Percentiles rank a stretch among this genome's conserved stretches.
phyloP scores from a whole-genome alignment of 1,284 basidiomycete species.

The Irpex rosettiformis region DNA sequence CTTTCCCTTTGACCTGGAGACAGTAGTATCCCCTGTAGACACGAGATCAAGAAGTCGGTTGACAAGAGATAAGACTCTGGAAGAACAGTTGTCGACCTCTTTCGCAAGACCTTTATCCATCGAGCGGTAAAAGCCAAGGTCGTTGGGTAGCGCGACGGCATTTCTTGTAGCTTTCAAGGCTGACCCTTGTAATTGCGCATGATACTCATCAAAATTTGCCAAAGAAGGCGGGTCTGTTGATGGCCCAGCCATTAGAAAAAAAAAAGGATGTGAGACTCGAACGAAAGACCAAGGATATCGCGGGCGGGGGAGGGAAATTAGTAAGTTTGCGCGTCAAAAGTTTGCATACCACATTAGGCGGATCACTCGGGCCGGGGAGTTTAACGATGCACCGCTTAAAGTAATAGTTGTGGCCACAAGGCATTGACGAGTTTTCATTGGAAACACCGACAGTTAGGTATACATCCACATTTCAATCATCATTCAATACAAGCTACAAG shows the following conservation, averaged over 20 bases:
- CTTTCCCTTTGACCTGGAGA: conserved; percentile 42
- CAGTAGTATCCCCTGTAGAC: conserved; percentile 32
- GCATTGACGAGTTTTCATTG: background rate
- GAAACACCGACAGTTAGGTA: background rate
- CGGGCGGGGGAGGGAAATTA: background rate
- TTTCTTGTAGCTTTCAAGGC: conserved; percentile 61
- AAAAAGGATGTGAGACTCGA: background rate
- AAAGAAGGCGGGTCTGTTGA: background rate
- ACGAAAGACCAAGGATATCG: background rate
- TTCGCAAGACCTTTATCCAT: conserved; percentile 70
- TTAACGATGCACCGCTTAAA: background rate
- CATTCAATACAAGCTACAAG: background rate
- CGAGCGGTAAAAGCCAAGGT: conserved; percentile 83
- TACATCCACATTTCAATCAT: background rate
- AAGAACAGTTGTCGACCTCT: conserved; percentile 61
- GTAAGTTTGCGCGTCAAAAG: background rate
- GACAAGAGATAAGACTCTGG: conserved; percentile 57
- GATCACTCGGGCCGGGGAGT: background rate
- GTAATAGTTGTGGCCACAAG: background rate
- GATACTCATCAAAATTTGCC: conserved; percentile 36
- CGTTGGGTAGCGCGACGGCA: conserved; percentile 57
- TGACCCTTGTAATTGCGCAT: conserved; percentile 49
- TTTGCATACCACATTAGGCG: background rate
- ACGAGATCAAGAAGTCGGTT: conserved; percentile 62
- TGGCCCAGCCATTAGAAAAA: background rate